phyloP scores from a whole-genome alignment of 2,329 filamentous ascomycete species.

The Colletotrichum sp. region DNA sequence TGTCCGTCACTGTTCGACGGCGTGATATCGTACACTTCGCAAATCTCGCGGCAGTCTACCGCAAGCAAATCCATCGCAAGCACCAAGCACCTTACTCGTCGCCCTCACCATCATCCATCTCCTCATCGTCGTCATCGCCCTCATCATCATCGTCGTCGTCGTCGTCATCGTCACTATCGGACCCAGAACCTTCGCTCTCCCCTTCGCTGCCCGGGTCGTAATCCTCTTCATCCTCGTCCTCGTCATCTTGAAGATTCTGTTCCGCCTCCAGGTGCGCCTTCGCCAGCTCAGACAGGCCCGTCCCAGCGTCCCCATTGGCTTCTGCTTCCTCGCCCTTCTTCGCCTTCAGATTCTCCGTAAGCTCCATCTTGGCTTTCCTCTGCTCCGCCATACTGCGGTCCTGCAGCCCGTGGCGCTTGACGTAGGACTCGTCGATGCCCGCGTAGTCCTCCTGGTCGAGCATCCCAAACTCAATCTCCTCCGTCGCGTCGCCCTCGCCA shows the following conservation, averaged over 20 bases:
- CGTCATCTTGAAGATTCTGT: slow-evolving; percentile 61
- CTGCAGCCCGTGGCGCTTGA: slow-evolving; percentile 65
- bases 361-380: slow-evolving; percentile 66
- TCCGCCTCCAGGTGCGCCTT: slow-evolving; percentile 56
- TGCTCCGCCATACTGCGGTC: slow-evolving; percentile 74
- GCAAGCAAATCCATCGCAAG: neutral
- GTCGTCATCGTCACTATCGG: slow-evolving; percentile 53
- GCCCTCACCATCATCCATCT: slow-evolving; percentile 5
- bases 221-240: slow-evolving; percentile 70
- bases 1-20: neutral
- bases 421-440: slow-evolving; percentile 67
- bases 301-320: slow-evolving; percentile 36
- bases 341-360: slow-evolving; percentile 62
- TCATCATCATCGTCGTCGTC: slow-evolving; percentile 46
- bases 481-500: slow-evolving; percentile 50
- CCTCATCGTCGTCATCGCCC: slow-evolving; percentile 33
- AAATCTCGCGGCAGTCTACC: neutral
- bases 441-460: slow-evolving; percentile 72
- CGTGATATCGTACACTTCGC: neutral
- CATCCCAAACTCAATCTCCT: slow-evolving; percentile 73
- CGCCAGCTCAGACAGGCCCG: slow-evolving; percentile 53
- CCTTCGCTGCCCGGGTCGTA: slow-evolving; percentile 68
- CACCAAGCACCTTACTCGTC: neutral
- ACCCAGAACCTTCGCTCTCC: slow-evolving; percentile 63
- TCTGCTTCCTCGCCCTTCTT: slow-evolving; percentile 47